Conservation (phyloP, 73 alveolate species). For the Paramecium sonneborni region DNA sequence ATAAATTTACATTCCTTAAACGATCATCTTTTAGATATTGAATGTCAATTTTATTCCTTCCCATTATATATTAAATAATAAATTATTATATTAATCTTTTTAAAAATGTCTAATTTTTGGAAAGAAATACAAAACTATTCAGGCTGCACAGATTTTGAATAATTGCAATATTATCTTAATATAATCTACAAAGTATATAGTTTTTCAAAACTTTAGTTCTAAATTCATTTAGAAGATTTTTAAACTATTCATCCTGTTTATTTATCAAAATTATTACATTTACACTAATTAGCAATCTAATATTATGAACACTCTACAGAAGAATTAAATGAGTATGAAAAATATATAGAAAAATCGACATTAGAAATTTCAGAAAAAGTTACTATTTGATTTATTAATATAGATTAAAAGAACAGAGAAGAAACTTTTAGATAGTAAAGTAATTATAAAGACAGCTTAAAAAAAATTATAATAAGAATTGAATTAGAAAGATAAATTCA, state of each 20-base stretch:
- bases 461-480: neutral
- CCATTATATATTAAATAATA: conserved; percentile 42
- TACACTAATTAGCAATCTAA: neutral
- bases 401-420: neutral
- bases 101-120: conserved; percentile 9
- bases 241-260: neutral
- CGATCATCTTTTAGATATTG: conserved; percentile 64
- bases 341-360: neutral
- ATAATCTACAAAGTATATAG: neutral
- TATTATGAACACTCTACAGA: conserved; percentile 23
- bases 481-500: neutral
- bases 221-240: neutral
- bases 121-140: neutral
- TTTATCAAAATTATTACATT: neutral
- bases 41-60: conserved; percentile 62
- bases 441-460: neutral
- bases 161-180: neutral
- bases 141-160: neutral
- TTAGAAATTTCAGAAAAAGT: neutral
- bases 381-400: neutral
- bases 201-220: neutral
- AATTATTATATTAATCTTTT: neutral
- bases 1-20: conserved; percentile 63
- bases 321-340: neutral
- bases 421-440: neutral